Evolutionary conservation across 23 red algal species (phyloP), one percentile per base, ranked within the genome.

Genomic region (Chondrus crispus): DNA sequence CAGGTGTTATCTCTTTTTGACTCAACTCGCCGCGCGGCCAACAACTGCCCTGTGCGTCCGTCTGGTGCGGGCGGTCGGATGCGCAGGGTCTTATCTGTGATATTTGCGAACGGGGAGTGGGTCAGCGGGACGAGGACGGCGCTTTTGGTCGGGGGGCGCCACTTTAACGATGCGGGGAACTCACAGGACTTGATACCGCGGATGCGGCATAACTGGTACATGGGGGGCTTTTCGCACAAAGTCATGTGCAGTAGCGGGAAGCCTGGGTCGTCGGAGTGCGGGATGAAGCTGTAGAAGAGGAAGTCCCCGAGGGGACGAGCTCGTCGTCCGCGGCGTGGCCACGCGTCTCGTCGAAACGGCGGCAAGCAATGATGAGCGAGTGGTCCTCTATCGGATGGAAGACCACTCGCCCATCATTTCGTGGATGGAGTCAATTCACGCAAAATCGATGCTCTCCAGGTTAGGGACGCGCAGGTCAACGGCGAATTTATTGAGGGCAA

Each of bases 401-500:
- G n/a, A n/a, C n/a, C n/a, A n/a, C n/a, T n/a, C n/a, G n/a, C n/a
- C n/a, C n/a, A n/a, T n/a, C n/a, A n/a, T n/a, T n/a, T n/a, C n/a
- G n/a, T n/a, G n/a, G n/a, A n/a, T n/a, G n/a, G n/a, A n/a, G n/a
- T 5, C 20, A 62, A 88, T 88, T 68, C 84, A 88, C 2, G 69
- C 84, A 63, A 88, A 88, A 22, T 88, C 84, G 24, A 88, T 69
- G 68, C 72, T 41, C 49, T 88, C 84, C 28, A 88, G 46, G 29
- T 73, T 19, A 30, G 72, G 37, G 18, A 55, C 41, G 5, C 84
- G 40, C 66, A 88, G 84, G 84, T 88, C 84, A n/a, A 62, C 69
- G 37, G 84, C 84, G 41, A 88, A 88, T 46, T 88, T 73, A n/a
- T n/a, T n/a, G n/a, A n/a, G n/a, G n/a, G n/a, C n/a, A n/a, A n/a